These are phyloP conservation scores for Effrenium voratum DNA, from an alignment of 73 alveolate genomes.

Conservation along the genomic window DNA sequence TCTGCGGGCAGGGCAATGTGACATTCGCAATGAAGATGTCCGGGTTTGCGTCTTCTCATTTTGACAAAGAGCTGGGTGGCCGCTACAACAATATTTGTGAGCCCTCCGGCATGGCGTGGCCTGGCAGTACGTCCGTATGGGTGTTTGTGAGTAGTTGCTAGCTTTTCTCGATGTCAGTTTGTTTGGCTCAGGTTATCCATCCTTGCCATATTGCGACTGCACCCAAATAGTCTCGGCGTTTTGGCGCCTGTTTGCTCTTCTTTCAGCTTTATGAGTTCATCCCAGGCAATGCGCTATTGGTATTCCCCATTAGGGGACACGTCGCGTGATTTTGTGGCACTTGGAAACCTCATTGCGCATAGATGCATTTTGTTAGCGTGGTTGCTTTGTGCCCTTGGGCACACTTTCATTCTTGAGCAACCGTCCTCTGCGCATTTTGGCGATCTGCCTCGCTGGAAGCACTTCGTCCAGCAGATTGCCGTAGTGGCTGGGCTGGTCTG, in stretches of 20 bases:
- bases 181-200: conserved; percentile 10
- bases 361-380: background rate
- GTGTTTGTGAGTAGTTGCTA: background rate
- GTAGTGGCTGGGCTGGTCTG: too few species aligned
- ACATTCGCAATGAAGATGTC: background rate
- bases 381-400: background rate
- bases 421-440: background rate
- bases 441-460: conserved; percentile 1
- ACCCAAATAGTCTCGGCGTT: background rate
- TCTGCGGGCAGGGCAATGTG: conserved; percentile 9
- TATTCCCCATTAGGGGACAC: background rate
- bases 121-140: background rate
- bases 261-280: background rate
- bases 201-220: background rate
- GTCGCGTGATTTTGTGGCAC: background rate
- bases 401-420: conserved; percentile 9
- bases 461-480: background rate
- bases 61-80: background rate
- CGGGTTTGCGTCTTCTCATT: background rate
- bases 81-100: background rate
- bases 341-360: background rate
- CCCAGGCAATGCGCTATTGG: background rate
- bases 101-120: background rate
- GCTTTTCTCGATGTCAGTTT: too few species aligned
- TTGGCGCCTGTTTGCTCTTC: conserved; percentile 46